These are phyloP conservation scores for Berkeleyomyces basicola DNA, from an alignment of 2,329 filamentous ascomycete species.

Conservation along the genomic window DNA sequence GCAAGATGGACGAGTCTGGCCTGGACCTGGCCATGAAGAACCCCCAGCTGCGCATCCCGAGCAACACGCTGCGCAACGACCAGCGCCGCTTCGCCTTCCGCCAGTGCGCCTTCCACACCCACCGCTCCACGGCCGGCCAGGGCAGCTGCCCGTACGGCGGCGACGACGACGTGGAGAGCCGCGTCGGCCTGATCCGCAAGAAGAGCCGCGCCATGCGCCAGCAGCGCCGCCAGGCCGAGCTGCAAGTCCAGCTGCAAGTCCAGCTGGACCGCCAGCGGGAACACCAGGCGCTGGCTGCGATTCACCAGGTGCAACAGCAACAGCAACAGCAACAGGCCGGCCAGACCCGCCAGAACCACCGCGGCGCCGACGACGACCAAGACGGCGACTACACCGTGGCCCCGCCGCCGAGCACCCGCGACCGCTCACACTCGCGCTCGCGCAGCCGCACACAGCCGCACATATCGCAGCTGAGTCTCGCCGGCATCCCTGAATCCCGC, in stretches of 20 bases:
- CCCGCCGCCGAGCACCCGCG: not conserved
- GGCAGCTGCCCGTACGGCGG: constrained; percentile 32
- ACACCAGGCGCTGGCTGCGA: not conserved
- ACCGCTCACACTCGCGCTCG: not conserved
- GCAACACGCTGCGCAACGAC: constrained; percentile 37
- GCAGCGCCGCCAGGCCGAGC: constrained; percentile 4
- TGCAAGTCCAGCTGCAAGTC: constrained; percentile 3
- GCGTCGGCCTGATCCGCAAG: constrained; percentile 7
- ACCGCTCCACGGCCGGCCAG: constrained; percentile 37
- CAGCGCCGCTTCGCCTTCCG: constrained; percentile 44
- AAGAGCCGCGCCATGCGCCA: constrained; percentile 8
- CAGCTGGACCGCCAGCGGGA: constrained; percentile 1
- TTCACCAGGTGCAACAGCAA: not conserved
- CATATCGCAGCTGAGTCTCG: constrained; percentile 1
- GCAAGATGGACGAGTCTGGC: constrained; percentile 33
- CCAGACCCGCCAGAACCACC: not conserved
- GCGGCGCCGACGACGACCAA: not conserved
- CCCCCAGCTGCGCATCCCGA: constrained; percentile 40
- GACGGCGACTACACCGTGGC: not conserved
- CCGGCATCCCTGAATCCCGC: constrained; percentile 2
- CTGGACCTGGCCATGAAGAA: constrained; percentile 41
- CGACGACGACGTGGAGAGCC: constrained; percentile 6
- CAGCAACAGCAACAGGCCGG: not conserved
- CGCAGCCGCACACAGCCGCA: not conserved
- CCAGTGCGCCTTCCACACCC: constrained; percentile 44